A percentile compares a stretch with the other conserved stretches of the same genome.
phyloP scores from a whole-genome alignment of 1,284 basidiomycete genomes.

The Ustilago curta region DNA sequence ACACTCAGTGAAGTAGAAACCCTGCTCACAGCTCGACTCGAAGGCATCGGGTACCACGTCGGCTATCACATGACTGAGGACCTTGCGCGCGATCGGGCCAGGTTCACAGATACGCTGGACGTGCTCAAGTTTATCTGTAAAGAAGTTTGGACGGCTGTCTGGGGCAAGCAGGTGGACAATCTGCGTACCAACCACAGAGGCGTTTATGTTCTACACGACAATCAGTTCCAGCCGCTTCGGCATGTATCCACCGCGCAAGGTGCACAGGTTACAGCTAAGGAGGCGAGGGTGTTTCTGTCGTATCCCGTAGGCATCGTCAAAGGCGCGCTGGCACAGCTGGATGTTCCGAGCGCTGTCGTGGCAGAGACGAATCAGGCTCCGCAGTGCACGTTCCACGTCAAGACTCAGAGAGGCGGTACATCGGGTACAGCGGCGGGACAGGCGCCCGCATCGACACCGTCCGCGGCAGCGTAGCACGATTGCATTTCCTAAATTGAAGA shows the following conservation, averaged over 20 bases:
- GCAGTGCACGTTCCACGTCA: slow-evolving; percentile 59
- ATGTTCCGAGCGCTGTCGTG: slow-evolving; percentile 55
- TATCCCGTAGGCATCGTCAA: slow-evolving; percentile 57
- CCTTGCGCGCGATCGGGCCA: slow-evolving; percentile 79
- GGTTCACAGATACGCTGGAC: slow-evolving; percentile 86
- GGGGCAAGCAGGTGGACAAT: slow-evolving; percentile 95
- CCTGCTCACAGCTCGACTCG: slow-evolving; percentile 78
- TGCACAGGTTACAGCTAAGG: slow-evolving; percentile 76
- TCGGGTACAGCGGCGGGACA: slow-evolving; percentile 3
- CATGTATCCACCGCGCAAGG: slow-evolving; percentile 83
- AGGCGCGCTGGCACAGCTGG: slow-evolving; percentile 56
- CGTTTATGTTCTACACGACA: slow-evolving; percentile 92
- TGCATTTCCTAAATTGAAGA: not conserved
- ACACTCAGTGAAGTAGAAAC: slow-evolving; percentile 75
- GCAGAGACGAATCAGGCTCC: slow-evolving; percentile 57
- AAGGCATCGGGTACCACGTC: slow-evolving; percentile 86
- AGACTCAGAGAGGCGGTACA: slow-evolving; percentile 37
- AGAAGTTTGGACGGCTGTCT: slow-evolving; percentile 86
- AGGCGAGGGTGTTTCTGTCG: slow-evolving; percentile 49
- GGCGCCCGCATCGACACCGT: slow-evolving; percentile 2
- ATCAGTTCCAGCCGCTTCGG: slow-evolving; percentile 84
- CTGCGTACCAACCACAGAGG: slow-evolving; percentile 93
- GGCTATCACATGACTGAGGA: slow-evolving; percentile 87
- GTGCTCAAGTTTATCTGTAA: slow-evolving; percentile 96
- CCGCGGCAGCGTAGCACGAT: slow-evolving; percentile 3